Evolutionary conservation across 352 stramenopile species (phyloP), one percentile per base, ranked within the genome.

Genomic region (Globisporangium barbulae): DNA sequence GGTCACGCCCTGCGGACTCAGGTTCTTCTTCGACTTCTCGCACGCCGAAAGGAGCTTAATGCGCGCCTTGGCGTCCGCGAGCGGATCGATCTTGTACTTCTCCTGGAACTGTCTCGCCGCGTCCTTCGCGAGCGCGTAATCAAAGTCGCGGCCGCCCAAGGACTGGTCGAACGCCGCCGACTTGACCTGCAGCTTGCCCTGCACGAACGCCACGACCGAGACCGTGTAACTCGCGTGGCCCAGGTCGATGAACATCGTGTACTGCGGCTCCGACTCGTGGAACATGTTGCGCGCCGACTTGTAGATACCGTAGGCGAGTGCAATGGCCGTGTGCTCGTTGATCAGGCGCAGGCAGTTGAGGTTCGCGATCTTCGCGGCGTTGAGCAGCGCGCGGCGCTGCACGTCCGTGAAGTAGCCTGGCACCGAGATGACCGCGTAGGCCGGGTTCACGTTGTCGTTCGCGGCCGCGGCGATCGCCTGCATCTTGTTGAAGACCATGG

Each of bases 1-100:
- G 30, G 85, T 97, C 7, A 99, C 97, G 47, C 97, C 98, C 67
- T 97, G 83, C 0, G 98, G 97, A 61, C 83, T 97, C 13, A 99
- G 79, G 64, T 98, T 99, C 84, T 99, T 99, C 85, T 99, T 99
- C 44, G 96, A 89, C 83, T 99, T 99, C 77, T 99, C 97, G n/a
- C 96, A 98, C 5, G 96, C 97, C 30, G 85, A 93, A 15, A 99
- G 79, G 41, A 99, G 79, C 85, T 99, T 99, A 60, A 99, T 85
- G 71, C 96, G 85, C 42, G 97, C 78, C 75, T 99, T 99, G 44
- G 88, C 73, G 66, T 96, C 93, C 5, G 84, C 83, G 37, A 97
- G 80, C 31, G 93, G 82, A 66, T 99, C 91, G 30, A 90, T 94
- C 67, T 97, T 96, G 83, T 98, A 97, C 83, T 99, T 99, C 39